Evolutionary conservation across 495 filamentous ascomycete species (phyloP), one percentile per base, ranked within the genome.

Genomic region (Parathielavia hyrcaniae): DNA sequence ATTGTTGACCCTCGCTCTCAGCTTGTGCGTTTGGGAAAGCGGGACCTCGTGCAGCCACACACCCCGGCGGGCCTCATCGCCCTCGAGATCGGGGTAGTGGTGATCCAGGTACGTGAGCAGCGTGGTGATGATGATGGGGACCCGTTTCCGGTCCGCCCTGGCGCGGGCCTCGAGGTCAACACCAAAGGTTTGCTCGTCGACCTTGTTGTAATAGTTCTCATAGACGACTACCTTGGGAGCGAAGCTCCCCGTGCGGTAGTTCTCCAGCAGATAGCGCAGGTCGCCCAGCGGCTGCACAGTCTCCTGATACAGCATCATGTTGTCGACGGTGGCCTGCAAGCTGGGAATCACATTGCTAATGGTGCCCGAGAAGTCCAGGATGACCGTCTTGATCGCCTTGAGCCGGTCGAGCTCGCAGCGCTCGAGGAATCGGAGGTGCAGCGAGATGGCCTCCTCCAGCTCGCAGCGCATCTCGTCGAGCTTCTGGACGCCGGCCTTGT

Each of bases 281-380:
- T 99, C 93, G 35, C 91, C 90, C 16, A 84, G 67, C 11, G 93
- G 93, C 68, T 96, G 95, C 26, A 99, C 88, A 3, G 93, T 97
- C 77, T 99, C 93, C 74, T 99, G 95, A 69, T 95, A 97, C 23
- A 97, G 79, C 86, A 97, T 90, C 93, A 99, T 97, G 64, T 91
- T 88, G 71, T 97, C 95, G 16, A 97, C 90, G 1, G 89, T 89
- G 58, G 92, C 89, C 67, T 97, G 95, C 49, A 99, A 74, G 64
- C 87, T 93, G 16, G 93, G 95, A 64, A 99, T 97, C 63, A 97
- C 91, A 64, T 99, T 97, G 79, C 91, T 93, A 71, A 99, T 89
- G 26, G 93, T 90, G 16, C 93, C 95, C 20, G 95, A 96, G 73
- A 97, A 97, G 73, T 99, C 93, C 35, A 99, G 81, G 53, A 99